phyloP scores from a whole-genome alignment of 2,329 filamentous ascomycete species.

The Nannizzia gypsea region DNA sequence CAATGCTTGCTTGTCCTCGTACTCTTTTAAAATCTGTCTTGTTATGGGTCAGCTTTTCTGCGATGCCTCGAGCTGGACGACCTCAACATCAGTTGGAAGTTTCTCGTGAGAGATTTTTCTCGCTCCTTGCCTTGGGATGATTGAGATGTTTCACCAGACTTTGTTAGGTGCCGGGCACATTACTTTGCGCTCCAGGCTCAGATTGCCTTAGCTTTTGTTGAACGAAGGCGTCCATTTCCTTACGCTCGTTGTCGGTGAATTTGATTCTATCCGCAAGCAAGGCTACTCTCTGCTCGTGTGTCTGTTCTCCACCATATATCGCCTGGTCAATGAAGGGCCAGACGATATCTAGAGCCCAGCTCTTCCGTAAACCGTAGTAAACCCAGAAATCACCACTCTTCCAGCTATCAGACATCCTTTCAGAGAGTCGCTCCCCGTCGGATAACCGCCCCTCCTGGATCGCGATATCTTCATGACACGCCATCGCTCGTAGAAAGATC shows the following conservation, averaged over 20 bases:
- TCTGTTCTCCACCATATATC: slow-evolving; percentile 1
- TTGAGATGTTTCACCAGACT: too few relatives aligned
- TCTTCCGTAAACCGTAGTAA: slow-evolving; percentile 14
- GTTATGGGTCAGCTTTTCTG: too few relatives aligned
- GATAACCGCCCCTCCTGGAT: slow-evolving; percentile 7
- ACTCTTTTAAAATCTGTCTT: too few relatives aligned
- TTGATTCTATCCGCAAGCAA: slow-evolving; percentile 2
- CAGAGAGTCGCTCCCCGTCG: slow-evolving; percentile 15
- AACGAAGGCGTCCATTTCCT: slow-evolving; percentile 8
- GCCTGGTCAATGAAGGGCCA: slow-evolving; percentile 7
- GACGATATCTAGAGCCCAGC: slow-evolving; percentile 17
- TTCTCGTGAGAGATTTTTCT: too few relatives aligned
- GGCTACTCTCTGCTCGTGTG: slow-evolving; percentile 4
- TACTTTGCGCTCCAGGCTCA: neutral
- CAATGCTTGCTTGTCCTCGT: too few relatives aligned
- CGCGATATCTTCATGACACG: slow-evolving; percentile 10
- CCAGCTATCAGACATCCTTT: slow-evolving; percentile 16
- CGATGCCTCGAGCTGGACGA: too few relatives aligned
- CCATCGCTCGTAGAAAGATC: slow-evolving; percentile 14
- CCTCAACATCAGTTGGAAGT: too few relatives aligned
- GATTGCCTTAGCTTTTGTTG: slow-evolving; percentile 5
- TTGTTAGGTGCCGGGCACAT: too few relatives aligned
- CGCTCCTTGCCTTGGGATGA: too few relatives aligned
- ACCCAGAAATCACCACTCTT: slow-evolving; percentile 17
- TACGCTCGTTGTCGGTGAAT: neutral